A percentile compares a stretch with the other conserved stretches of the same genome.
Evolutionary conservation across 2,329 filamentous ascomycete genomes (phyloP).

Genomic region (Aspergillus thermomutatus): DNA sequence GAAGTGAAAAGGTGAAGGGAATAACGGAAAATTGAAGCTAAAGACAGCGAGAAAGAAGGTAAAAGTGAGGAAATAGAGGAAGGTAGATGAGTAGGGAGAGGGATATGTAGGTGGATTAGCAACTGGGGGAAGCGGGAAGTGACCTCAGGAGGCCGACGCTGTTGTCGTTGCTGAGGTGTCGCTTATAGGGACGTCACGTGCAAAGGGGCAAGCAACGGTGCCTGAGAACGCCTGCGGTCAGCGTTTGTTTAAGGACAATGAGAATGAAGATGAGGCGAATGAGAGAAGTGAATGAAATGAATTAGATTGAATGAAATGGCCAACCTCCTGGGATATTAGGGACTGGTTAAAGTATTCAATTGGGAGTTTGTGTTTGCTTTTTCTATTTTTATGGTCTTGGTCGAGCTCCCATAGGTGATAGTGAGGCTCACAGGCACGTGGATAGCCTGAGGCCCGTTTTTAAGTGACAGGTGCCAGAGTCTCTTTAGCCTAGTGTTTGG

Average conservation of each 20-base stretch:
- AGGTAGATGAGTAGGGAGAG: conserved; percentile 13
- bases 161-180: conserved; percentile 40
- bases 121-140: conserved; percentile 32
- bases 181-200: conserved; percentile 36
- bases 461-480: background rate
- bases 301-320: background rate
- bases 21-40: conserved; percentile 8
- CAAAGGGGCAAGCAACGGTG: conserved; percentile 17
- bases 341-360: background rate
- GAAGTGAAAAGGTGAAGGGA: conserved; percentile 14
- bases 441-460: background rate
- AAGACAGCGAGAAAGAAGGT: conserved; percentile 16
- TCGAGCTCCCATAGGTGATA: background rate
- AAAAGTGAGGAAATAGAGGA: conserved; percentile 12
- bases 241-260: background rate
- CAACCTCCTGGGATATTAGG: too few relatives aligned
- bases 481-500: too few relatives aligned
- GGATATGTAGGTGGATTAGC: conserved; percentile 18
- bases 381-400: background rate
- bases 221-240: conserved; percentile 1
- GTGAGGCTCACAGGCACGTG: background rate
- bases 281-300: background rate
- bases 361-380: background rate
- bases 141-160: conserved; percentile 40
- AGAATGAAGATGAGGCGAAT: background rate